Evolutionary conservation across 2,329 filamentous ascomycete genomes (phyloP), one percentile per base, ranked within the genome.

Genomic region (Talaromyces sp.): DNA sequence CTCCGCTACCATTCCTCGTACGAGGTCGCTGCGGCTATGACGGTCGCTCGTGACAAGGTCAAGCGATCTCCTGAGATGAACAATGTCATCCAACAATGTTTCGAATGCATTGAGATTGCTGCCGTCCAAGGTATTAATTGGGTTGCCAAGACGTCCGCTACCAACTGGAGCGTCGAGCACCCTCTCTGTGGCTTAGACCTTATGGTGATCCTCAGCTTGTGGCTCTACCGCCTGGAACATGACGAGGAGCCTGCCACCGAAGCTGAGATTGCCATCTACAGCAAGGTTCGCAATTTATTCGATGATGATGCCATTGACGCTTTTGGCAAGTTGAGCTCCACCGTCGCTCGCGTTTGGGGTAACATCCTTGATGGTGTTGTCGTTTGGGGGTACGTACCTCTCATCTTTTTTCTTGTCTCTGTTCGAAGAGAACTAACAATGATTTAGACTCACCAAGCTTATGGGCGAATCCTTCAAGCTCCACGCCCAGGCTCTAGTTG

Each of bases 391-490:
- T 97, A 89, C 87, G 93, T 90, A 7, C 7, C 27, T 27, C 61
- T 13, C 13, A 37, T 64, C 25, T 52, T 19, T 57, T 39, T 13
- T 13, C 19, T 50, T 33, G 31, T 15, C 5, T 7, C 10, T 27
- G 27, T 25, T 27, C 6, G 3, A 17, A 6, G 3, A 47, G 19
- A 27, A n/a, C 47, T 50, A n/a, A 50, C 47, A 2, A 33, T 52
- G 13, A 27, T 50, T 11, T 64, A 81, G 80, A 68, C 81, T 82
- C 67, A 80, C 81, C 72, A 93, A 96, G 76, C 87, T 98, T 60
- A 97, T 98, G 91, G 95, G 95, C 73, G 95, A 98, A 80, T 93
- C 95, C 61, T 98, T 99, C 86, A 95, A 96, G 76, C 88, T 97
- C 66, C 94, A 98, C 80, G 91, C 93, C 43, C 93, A 98, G 82